Percentiles rank a stretch among this genome's conserved stretches.
Conservation (phyloP, 2,329 filamentous ascomycete species). For the Aspergillus eucalypticola region DNA sequence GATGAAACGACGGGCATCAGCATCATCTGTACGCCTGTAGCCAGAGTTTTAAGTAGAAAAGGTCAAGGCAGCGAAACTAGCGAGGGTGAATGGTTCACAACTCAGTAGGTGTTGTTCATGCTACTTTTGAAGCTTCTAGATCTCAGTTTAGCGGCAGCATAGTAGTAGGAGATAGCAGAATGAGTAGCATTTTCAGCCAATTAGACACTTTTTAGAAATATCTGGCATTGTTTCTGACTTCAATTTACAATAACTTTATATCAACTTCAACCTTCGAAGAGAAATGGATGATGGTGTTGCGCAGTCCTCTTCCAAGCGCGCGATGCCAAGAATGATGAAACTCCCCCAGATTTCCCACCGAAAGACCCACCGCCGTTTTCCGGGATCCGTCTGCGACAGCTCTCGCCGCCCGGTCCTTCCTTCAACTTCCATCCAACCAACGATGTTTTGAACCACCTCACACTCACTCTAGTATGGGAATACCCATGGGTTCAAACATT, state of each 20-base stretch:
- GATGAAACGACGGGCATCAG: not conserved
- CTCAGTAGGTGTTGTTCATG: not conserved
- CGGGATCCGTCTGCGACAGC: not conserved
- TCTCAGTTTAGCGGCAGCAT: not conserved
- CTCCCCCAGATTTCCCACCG: conserved; percentile 7
- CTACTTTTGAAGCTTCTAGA: no score
- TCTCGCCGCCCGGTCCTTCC: not conserved
- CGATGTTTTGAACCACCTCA: conserved; percentile 12
- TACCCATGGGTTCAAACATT: conserved; percentile 64
- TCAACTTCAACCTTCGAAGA: not conserved
- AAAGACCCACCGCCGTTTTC: conserved; percentile 1
- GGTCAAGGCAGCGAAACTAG: not conserved
- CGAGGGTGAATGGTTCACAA: not conserved
- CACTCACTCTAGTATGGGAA: conserved; percentile 47
- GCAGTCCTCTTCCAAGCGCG: not conserved
- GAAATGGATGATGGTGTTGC: not conserved
- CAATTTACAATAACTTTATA: no score
- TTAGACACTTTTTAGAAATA: no score
- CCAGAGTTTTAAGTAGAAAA: not conserved
- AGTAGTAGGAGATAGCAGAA: not conserved
- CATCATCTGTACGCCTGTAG: not conserved
- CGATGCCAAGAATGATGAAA: not conserved
- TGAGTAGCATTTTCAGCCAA: no score
- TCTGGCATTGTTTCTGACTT: no score
- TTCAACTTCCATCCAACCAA: conserved; percentile 2